Evolutionary conservation across 2,329 filamentous ascomycete species (phyloP), one percentile per base, ranked within the genome.

Genomic region (Raffaelea arxii): DNA sequence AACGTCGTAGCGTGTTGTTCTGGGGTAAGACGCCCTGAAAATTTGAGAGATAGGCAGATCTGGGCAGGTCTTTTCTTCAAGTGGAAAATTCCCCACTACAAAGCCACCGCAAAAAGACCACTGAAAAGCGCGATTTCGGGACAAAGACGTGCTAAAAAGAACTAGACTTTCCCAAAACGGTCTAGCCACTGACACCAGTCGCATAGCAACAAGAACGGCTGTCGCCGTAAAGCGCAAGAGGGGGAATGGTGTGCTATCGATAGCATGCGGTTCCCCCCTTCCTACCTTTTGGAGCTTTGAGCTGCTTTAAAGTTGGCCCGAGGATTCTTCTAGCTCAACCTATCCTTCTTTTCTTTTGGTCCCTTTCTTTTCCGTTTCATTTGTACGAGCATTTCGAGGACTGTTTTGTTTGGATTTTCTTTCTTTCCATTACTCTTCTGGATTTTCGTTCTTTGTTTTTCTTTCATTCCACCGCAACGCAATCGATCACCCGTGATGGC

Each of bases 401-500:
- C n/a, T n/a, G 14, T 41, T 41, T 39, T 30, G 6, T 23, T 25
- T 49, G 22, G 25, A 21, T 3, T 41, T 35, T 36, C 14, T 44
- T 27, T 25, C 14, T 25, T 27, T 46, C 6, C 9, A 18, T 41
- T 42, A 18, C 16, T 23, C 25, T 21, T 41, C 7, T 38, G 43
- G 23, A 10, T 25, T 42, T 27, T 12, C 30, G 27, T 37, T 30
- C 30, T 24, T 7, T 37, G 25, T 36, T 30, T 30, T 30, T 6
- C 37, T 40, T 16, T 46, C 18, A 19, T 32, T 16, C 23, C 23
- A 14, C 21, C 14, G 37, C 14, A 6, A 10, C 12, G 9, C 10
- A 23, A 51, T 16, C 9, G 27, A 32, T 32, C 27, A 36, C 27
- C 32, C 16, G 32, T 36, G 14, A 36, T 52, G 50, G 27, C 48